Evolutionary conservation across 176 grass and related monocot species (phyloP).

Genomic region (Aegilops umbellulata): DNA sequence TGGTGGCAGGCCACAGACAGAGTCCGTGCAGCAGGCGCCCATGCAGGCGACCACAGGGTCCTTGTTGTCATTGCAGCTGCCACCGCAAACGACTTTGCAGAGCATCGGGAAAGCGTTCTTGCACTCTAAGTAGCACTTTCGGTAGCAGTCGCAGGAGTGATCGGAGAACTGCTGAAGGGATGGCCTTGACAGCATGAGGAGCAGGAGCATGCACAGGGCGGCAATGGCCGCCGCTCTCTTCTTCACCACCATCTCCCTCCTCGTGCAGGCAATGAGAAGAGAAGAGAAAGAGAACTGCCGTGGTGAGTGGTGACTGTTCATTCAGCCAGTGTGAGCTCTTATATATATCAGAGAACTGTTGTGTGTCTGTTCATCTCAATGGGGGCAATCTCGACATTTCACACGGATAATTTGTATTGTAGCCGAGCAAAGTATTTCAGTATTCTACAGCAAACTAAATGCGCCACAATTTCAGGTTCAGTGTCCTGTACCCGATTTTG

Average conservation of each 20-base stretch:
- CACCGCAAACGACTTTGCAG: neutral
- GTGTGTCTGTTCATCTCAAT: no score
- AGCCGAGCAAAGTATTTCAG: neutral
- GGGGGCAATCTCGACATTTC: neutral
- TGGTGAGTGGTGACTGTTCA: neutral
- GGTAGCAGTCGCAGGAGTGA: slow-evolving; percentile 1
- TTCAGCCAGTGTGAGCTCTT: neutral
- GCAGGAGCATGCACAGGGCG: neutral
- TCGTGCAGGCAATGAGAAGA: neutral
- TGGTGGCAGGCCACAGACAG: neutral
- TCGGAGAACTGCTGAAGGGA: neutral
- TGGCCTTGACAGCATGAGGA: neutral
- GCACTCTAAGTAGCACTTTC: neutral
- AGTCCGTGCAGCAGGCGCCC: neutral
- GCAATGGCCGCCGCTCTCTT: neutral
- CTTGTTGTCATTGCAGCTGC: neutral
- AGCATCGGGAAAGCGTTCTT: neutral
- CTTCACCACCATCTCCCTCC: neutral
- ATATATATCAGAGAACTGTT: neutral
- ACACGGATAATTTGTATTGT: neutral
- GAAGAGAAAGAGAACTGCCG: neutral
- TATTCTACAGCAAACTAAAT: neutral
- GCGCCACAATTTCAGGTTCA: neutral
- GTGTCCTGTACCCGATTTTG: neutral
- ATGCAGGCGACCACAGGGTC: neutral